Conservation (phyloP, 371 early-diverging fungal species). For the Zychaea mexicana region DNA sequence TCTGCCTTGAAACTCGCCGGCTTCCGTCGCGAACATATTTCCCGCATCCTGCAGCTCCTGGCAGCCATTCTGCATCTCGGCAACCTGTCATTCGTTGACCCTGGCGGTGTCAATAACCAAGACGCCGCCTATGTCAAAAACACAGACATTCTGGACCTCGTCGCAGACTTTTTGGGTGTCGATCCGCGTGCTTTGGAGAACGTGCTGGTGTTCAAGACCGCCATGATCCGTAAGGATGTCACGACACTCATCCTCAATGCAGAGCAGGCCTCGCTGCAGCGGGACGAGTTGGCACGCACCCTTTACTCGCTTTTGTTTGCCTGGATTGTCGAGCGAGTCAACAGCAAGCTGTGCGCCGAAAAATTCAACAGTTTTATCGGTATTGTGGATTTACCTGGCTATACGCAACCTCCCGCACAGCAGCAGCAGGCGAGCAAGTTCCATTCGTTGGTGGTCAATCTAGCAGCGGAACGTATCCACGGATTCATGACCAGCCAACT, state of each 20-base stretch:
- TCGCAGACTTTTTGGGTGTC: slow-evolving; percentile 87
- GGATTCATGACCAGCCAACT: slow-evolving; percentile 24
- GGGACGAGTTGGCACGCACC: slow-evolving; percentile 78
- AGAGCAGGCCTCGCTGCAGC: slow-evolving; percentile 71
- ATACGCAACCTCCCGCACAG: slow-evolving; percentile 20
- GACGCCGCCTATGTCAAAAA: slow-evolving; percentile 80
- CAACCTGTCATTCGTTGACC: slow-evolving; percentile 82
- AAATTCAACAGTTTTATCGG: slow-evolving; percentile 73
- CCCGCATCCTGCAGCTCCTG: slow-evolving; percentile 83
- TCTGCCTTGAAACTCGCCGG: slow-evolving; percentile 81
- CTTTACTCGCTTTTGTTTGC: slow-evolving; percentile 84
- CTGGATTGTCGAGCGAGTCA: slow-evolving; percentile 91
- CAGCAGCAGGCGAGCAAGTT: slow-evolving; percentile 40
- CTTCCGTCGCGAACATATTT: slow-evolving; percentile 77
- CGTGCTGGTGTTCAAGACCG: slow-evolving; percentile 86
- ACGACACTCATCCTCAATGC: slow-evolving; percentile 87
- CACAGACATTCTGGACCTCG: slow-evolving; percentile 74
- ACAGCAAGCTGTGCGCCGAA: slow-evolving; percentile 71
- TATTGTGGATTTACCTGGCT: slow-evolving; percentile 71
- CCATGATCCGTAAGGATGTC: slow-evolving; percentile 76
- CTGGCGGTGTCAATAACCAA: slow-evolving; percentile 42
- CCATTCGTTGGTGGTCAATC: slow-evolving; percentile 78
- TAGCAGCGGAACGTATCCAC: slow-evolving; percentile 84
- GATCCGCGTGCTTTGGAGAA: slow-evolving; percentile 78
- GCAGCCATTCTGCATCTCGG: slow-evolving; percentile 91